Evolutionary conservation across 345 rosid species (phyloP).

Genomic region (Punica granatum): DNA sequence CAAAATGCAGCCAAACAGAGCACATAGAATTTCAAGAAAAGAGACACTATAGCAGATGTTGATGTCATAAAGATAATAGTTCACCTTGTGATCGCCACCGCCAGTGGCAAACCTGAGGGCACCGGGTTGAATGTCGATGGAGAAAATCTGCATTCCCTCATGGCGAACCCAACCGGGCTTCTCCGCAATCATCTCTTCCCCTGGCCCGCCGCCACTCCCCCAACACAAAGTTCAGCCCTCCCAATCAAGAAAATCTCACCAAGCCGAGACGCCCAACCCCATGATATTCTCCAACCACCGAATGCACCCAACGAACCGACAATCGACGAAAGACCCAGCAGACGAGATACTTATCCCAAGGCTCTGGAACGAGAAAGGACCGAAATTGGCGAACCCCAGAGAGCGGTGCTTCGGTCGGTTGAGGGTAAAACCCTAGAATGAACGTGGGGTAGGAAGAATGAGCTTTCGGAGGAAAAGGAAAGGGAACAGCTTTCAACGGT

Average conservation of each 20-base stretch:
- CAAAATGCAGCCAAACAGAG: background rate
- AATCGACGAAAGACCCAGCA: background rate
- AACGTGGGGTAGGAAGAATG: background rate
- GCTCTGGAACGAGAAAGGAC: background rate
- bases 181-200: conserved; percentile 78
- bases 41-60: background rate
- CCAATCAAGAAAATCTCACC: background rate
- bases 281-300: background rate
- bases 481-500: background rate
- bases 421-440: background rate
- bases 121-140: conserved; percentile 95
- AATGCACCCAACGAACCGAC: background rate
- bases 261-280: background rate
- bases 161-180: conserved; percentile 94
- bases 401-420: background rate
- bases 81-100: conserved; percentile 98
- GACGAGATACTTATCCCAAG: background rate
- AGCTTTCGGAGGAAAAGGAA: background rate
- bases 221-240: background rate
- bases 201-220: background rate
- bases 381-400: background rate
- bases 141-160: conserved; percentile 96
- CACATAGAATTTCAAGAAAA: background rate
- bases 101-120: conserved; percentile 96
- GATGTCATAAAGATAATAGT: background rate